These are phyloP conservation scores for Penicillium antarcticum DNA, from an alignment of 495 filamentous ascomycete species.

Conservation along the genomic window DNA sequence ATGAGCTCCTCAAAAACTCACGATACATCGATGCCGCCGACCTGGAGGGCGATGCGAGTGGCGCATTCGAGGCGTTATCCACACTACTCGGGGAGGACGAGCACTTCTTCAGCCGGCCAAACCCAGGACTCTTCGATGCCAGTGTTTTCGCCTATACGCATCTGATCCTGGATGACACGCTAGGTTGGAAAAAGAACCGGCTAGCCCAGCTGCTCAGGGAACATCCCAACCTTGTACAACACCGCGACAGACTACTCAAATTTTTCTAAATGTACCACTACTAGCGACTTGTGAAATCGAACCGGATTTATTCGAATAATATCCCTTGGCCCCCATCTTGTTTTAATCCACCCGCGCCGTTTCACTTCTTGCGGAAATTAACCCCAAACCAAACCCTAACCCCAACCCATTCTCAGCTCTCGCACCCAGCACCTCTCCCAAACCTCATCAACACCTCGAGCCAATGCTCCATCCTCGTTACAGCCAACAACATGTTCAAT, in stretches of 20 bases:
- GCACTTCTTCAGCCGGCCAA: constrained; percentile 63
- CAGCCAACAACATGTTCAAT: constrained; percentile 30
- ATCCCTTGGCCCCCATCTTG: neutral
- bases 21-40: constrained; percentile 56
- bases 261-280: constrained; percentile 27
- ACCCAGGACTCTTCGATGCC: constrained; percentile 79
- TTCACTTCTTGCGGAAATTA: constrained; percentile 45
- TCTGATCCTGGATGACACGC: constrained; percentile 60
- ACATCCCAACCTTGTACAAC: constrained; percentile 51
- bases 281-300: neutral
- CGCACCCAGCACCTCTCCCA: constrained; percentile 48
- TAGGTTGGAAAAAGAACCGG: constrained; percentile 56
- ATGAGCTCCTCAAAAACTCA: constrained; percentile 66
- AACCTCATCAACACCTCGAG: constrained; percentile 51
- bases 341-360: neutral
- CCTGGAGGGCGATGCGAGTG: constrained; percentile 64
- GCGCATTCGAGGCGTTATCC: constrained; percentile 73
- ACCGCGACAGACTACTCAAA: constrained; percentile 48
- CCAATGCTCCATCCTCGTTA: constrained; percentile 15
- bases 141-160: constrained; percentile 89
- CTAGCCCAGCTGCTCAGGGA: constrained; percentile 37
- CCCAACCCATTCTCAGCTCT: constrained; percentile 67
- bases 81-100: constrained; percentile 59
- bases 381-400: constrained; percentile 64
- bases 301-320: constrained; percentile 5